phyloP scores from a whole-genome alignment of 495 filamentous ascomycete genomes.

The Choiromyces venosus region DNA sequence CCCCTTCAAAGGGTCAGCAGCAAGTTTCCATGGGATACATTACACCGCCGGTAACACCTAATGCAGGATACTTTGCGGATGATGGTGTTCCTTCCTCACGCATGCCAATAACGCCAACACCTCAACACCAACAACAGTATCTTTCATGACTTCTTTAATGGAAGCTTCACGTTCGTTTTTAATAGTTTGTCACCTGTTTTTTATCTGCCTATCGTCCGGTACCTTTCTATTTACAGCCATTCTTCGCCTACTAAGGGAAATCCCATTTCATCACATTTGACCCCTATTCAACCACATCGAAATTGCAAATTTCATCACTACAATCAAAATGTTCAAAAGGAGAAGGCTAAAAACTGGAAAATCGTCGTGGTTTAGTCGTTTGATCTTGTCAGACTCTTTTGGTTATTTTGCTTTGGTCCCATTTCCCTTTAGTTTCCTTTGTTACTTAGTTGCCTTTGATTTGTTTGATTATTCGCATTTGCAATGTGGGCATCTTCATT shows the following conservation, averaged over 20 bases:
- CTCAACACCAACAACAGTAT: constrained; percentile 21
- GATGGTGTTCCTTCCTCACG: constrained; percentile 34
- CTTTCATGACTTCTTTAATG: constrained; percentile 28
- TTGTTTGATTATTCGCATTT: constrained; percentile 36
- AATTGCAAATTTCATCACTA: constrained; percentile 37
- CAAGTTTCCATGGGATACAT: constrained; percentile 73
- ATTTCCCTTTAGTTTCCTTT: constrained; percentile 37
- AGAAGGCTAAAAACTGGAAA: constrained; percentile 33
- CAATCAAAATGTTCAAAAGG: constrained; percentile 38
- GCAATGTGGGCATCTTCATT: constrained; percentile 33
- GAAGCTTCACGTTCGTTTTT: constrained; percentile 18
- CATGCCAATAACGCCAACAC: constrained; percentile 39
- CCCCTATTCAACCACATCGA: constrained; percentile 19
- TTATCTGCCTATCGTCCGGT: constrained; percentile 11
- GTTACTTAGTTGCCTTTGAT: constrained; percentile 36
- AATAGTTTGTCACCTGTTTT: constrained; percentile 19
- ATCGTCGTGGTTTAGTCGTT: constrained; percentile 32
- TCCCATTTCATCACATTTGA: not conserved
- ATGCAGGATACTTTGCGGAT: constrained; percentile 59
- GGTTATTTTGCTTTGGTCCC: constrained; percentile 32
- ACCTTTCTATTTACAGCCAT: not conserved
- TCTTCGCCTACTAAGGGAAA: not conserved
- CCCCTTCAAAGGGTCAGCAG: constrained; percentile 75
- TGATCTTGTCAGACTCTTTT: constrained; percentile 22
- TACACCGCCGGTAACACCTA: constrained; percentile 95